Evolutionary conservation across 2,329 filamentous ascomycete species (phyloP).

Genomic region (Monosporascus sp.): DNA sequence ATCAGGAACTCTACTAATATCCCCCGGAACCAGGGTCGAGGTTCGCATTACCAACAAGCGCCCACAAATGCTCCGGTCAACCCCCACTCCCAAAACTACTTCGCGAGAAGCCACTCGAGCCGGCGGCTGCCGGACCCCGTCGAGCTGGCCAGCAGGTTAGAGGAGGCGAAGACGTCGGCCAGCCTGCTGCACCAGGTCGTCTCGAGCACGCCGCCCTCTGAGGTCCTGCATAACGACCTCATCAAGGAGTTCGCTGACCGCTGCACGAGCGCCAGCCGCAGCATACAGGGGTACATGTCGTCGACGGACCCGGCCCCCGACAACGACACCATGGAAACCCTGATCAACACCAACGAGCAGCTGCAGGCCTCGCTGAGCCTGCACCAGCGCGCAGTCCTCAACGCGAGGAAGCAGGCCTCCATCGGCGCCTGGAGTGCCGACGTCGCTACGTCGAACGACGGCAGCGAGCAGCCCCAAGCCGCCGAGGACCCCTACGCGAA

Average conservation of each 20-base stretch:
- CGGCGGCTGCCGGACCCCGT: constrained; percentile 57
- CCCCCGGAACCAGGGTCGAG: background rate
- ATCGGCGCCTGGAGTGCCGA: constrained; percentile 23
- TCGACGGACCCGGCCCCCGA: constrained; percentile 75
- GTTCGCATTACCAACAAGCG: constrained; percentile 15
- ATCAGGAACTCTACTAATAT: background rate
- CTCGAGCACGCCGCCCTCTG: constrained; percentile 71
- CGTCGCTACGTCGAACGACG: constrained; percentile 11
- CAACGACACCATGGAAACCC: constrained; percentile 85
- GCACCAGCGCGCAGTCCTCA: constrained; percentile 75
- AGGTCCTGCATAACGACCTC: constrained; percentile 78
- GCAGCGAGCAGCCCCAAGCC: constrained; percentile 7
- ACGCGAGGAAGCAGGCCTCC: constrained; percentile 51
- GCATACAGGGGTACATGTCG: constrained; percentile 81
- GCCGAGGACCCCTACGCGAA: background rate
- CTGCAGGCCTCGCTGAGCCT: constrained; percentile 75
- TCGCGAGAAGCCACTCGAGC: constrained; percentile 44
- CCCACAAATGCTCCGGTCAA: constrained; percentile 35
- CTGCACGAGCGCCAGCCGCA: constrained; percentile 73
- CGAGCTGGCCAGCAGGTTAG: constrained; percentile 76
- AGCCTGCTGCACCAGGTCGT: constrained; percentile 90
- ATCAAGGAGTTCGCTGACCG: constrained; percentile 88
- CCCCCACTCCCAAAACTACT: constrained; percentile 50
- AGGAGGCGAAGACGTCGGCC: constrained; percentile 86
- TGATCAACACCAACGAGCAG: constrained; percentile 94